These are phyloP conservation scores for Hibiscus mutabilis DNA, from an alignment of 345 rosid species.

Conservation along the genomic window DNA sequence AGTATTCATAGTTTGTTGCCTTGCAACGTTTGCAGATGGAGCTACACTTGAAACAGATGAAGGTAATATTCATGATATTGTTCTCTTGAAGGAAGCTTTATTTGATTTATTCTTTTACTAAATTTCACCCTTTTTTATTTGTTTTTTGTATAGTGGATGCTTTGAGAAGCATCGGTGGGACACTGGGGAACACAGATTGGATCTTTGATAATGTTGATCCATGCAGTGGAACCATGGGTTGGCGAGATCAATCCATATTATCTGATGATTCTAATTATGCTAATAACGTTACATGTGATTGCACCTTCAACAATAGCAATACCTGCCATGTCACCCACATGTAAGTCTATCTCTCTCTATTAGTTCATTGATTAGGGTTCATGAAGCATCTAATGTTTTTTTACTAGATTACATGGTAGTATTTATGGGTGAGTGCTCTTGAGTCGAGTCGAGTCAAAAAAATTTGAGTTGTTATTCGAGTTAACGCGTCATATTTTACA, in stretches of 20 bases:
- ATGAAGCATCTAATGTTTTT: too few relatives aligned
- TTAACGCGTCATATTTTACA: too few relatives aligned
- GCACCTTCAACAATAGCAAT: constrained; percentile 18
- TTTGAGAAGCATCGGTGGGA: constrained; percentile 31
- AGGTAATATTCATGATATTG: constrained; percentile 16
- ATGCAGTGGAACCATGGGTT: constrained; percentile 18
- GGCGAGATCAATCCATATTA: constrained; percentile 10
- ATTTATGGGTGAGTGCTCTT: too few relatives aligned
- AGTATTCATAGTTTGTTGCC: constrained; percentile 12
- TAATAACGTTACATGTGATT: constrained; percentile 34
- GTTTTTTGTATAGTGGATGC: constrained; percentile 28
- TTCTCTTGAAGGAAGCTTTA: background rate
- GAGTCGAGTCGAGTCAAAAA: too few relatives aligned
- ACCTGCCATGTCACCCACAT: constrained; percentile 29
- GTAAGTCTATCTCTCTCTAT: background rate
- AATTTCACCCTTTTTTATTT: background rate
- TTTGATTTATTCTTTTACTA: background rate
- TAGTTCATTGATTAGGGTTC: too few relatives aligned
- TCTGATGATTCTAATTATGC: background rate
- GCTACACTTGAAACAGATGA: constrained; percentile 23
- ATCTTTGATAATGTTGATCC: constrained; percentile 41
- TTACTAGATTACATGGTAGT: too few relatives aligned
- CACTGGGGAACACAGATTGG: constrained; percentile 43
- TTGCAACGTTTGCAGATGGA: constrained; percentile 19
- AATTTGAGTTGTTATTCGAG: too few relatives aligned